phyloP scores from a whole-genome alignment of 1,284 basidiomycete species.

The Apiotrichum brassicae region DNA sequence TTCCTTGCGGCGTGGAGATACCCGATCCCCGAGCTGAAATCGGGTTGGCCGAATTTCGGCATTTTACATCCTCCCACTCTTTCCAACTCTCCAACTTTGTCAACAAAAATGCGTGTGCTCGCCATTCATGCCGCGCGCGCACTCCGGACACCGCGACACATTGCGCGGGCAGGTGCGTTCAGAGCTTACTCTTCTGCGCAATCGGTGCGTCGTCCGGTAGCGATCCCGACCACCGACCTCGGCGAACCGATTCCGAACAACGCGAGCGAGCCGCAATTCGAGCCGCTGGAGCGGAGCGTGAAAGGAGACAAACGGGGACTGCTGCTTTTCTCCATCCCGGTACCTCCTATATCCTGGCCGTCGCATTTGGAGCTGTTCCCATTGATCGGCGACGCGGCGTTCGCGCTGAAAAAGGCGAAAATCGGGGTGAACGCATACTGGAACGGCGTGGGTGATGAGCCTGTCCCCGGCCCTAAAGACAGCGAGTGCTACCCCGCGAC shows the following conservation, averaged over 20 bases:
- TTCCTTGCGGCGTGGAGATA: no score
- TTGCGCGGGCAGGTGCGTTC: no score
- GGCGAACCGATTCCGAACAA: no score
- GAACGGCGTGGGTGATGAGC: conserved; percentile 20
- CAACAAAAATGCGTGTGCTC: no score
- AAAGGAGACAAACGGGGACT: conserved; percentile 22
- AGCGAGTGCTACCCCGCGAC: conserved; percentile 30
- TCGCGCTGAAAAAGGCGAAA: conserved; percentile 15
- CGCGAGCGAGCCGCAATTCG: not conserved
- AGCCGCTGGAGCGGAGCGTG: conserved; percentile 21
- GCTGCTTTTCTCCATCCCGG: conserved; percentile 32
- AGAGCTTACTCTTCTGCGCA: no score
- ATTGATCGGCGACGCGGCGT: conserved; percentile 20
- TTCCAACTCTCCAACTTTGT: no score
- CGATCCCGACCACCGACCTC: not conserved
- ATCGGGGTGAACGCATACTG: conserved; percentile 36
- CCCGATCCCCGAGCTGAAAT: no score
- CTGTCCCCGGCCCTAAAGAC: conserved; percentile 3
- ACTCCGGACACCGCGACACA: no score
- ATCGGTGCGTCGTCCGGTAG: not conserved
- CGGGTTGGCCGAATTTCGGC: no score
- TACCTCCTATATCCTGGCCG: conserved; percentile 36
- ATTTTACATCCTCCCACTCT: no score
- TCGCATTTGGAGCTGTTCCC: conserved; percentile 35
- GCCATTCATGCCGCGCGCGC: no score